phyloP scores from a whole-genome alignment of 2,329 filamentous ascomycete genomes.

The Sporothrix pseudoabietina region DNA sequence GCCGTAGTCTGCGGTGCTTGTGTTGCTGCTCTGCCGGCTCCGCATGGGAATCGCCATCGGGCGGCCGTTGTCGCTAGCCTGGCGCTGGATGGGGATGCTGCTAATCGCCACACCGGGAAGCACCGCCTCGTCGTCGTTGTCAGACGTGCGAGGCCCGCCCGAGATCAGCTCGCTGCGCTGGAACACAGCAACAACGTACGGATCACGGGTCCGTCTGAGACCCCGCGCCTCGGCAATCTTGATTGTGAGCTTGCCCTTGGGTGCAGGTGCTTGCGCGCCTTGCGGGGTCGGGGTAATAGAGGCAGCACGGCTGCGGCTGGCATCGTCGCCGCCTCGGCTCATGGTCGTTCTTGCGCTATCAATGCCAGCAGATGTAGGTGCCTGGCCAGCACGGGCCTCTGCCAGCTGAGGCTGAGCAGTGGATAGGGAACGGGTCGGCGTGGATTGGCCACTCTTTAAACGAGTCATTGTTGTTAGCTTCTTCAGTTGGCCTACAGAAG shows the following conservation, averaged over 20 bases:
- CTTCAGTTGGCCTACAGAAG: constrained; percentile 69
- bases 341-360: constrained; percentile 41
- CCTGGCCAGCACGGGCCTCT: neutral
- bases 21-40: constrained; percentile 95
- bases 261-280: constrained; percentile 66
- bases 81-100: constrained; percentile 61
- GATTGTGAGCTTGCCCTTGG: constrained; percentile 86
- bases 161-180: constrained; percentile 97
- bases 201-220: constrained; percentile 78
- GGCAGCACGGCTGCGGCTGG: constrained; percentile 51
- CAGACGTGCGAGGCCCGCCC: constrained; percentile 69
- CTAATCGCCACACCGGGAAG: constrained; percentile 48
- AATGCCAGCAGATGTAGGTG: constrained; percentile 30
- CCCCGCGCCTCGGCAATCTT: constrained; percentile 85
- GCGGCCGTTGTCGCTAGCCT: constrained; percentile 78
- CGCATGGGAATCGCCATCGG: constrained; percentile 96
- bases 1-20: constrained; percentile 71
- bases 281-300: constrained; percentile 56
- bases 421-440: constrained; percentile 85
- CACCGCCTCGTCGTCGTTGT: constrained; percentile 60
- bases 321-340: constrained; percentile 33
- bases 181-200: constrained; percentile 95
- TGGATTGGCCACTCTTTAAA: constrained; percentile 88
- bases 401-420: constrained; percentile 55
- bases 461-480: constrained; percentile 84